Conservation (phyloP, 177 flowering plant species). For the Tripterygium wilfordii region DNA sequence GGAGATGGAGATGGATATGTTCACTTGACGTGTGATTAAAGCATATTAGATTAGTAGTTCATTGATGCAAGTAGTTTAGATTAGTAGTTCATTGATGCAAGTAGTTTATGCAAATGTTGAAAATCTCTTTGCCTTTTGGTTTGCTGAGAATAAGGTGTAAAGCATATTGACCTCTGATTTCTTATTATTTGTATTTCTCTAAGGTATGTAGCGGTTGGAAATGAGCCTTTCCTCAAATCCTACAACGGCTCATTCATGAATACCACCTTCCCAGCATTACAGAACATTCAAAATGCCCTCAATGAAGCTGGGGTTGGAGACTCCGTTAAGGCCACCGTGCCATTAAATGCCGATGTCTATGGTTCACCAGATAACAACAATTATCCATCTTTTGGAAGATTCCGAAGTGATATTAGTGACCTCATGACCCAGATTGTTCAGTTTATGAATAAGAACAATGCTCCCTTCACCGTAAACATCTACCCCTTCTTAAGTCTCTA, state of each 20-base stretch:
- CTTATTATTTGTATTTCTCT: not conserved
- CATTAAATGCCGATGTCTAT: conserved; percentile 41
- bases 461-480: conserved; percentile 42
- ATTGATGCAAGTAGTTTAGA: too few relatives aligned
- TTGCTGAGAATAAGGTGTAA: too few relatives aligned
- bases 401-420: conserved; percentile 27
- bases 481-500: conserved; percentile 44
- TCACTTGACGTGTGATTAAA: too few relatives aligned
- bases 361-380: conserved; percentile 21
- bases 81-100: too few relatives aligned
- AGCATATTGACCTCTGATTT: too few relatives aligned
- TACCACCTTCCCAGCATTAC: conserved; percentile 31
- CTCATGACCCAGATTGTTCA: conserved; percentile 30
- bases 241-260: conserved; percentile 32
- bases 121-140: too few relatives aligned
- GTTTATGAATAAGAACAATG: conserved; percentile 25
- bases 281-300: conserved; percentile 36
- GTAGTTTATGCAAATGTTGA: too few relatives aligned
- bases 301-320: conserved; percentile 37
- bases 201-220: conserved; percentile 42
- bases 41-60: too few relatives aligned
- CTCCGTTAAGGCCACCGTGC: conserved; percentile 36
- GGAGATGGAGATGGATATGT: too few relatives aligned
- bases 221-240: conserved; percentile 32
- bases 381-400: conserved; percentile 35